Conservation (phyloP, 2,329 filamentous ascomycete species). For the Nemania diffusa region DNA sequence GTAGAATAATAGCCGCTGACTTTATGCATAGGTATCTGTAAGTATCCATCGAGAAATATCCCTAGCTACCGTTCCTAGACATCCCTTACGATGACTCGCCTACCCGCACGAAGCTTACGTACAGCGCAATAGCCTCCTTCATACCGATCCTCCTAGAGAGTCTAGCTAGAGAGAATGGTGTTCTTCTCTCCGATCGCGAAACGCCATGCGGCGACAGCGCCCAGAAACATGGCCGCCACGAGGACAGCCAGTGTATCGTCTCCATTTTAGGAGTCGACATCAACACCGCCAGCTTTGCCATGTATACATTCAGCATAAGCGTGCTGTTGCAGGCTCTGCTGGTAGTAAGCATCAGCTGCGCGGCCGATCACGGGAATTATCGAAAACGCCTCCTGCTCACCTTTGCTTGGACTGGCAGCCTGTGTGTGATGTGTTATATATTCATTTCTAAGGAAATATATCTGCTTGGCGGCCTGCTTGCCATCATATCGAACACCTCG, state of each 20-base stretch:
- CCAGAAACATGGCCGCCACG: constrained; percentile 56
- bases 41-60: constrained; percentile 33
- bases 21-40: constrained; percentile 43
- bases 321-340: constrained; percentile 89
- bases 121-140: constrained; percentile 76
- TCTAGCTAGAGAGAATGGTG: constrained; percentile 89
- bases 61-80: neutral
- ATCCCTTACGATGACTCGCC: neutral
- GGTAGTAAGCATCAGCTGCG: constrained; percentile 95
- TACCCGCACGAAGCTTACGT: constrained; percentile 28
- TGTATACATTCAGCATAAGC: constrained; percentile 97
- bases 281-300: constrained; percentile 96
- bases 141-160: constrained; percentile 96
- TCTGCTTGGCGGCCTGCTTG: constrained; percentile 81
- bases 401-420: constrained; percentile 86
- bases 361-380: constrained; percentile 92
- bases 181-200: constrained; percentile 79
- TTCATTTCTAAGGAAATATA: constrained; percentile 80
- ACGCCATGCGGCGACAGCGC: constrained; percentile 78
- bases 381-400: constrained; percentile 85
- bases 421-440: constrained; percentile 89
- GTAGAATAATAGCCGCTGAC: constrained; percentile 16
- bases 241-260: constrained; percentile 80
- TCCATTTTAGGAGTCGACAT: constrained; percentile 84
- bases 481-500: constrained; percentile 91